Conservation (phyloP, 257 asterid genomes). For the Nyctanthes arbortristis region DNA sequence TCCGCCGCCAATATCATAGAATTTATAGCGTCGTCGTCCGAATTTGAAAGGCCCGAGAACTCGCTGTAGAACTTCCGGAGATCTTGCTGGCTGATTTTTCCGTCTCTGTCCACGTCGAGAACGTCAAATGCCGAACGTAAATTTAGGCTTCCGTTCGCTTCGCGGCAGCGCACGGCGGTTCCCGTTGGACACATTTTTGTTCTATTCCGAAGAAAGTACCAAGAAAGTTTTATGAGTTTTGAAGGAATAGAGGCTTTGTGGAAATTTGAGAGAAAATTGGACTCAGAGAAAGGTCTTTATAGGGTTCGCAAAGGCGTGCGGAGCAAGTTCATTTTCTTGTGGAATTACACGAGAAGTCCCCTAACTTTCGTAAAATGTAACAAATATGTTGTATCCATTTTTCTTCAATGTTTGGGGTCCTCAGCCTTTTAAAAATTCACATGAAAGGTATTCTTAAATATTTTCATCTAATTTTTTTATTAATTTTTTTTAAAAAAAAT, state of each 20-base stretch:
- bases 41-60: background rate
- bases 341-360: no score
- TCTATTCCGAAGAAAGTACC: background rate
- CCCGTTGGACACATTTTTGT: slow-evolving; percentile 88
- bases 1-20: slow-evolving; percentile 81
- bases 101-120: slow-evolving; percentile 76
- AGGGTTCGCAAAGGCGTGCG: slow-evolving; percentile 25
- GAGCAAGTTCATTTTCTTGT: slow-evolving; percentile 20
- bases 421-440: no score
- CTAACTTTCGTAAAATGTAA: no score
- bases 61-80: slow-evolving; percentile 61
- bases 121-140: slow-evolving; percentile 80
- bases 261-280: background rate
- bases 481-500: no score
- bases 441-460: no score
- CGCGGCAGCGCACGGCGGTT: slow-evolving; percentile 16
- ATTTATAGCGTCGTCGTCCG: slow-evolving; percentile 48
- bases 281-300: slow-evolving; percentile 14
- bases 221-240: background rate
- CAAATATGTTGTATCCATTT: no score
- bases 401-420: no score
- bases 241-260: no score
- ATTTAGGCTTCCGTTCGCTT: slow-evolving; percentile 26
- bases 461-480: no score
- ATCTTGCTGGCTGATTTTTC: slow-evolving; percentile 75